phyloP scores from a whole-genome alignment of 345 rosid species.

The Citropsis articulata region DNA sequence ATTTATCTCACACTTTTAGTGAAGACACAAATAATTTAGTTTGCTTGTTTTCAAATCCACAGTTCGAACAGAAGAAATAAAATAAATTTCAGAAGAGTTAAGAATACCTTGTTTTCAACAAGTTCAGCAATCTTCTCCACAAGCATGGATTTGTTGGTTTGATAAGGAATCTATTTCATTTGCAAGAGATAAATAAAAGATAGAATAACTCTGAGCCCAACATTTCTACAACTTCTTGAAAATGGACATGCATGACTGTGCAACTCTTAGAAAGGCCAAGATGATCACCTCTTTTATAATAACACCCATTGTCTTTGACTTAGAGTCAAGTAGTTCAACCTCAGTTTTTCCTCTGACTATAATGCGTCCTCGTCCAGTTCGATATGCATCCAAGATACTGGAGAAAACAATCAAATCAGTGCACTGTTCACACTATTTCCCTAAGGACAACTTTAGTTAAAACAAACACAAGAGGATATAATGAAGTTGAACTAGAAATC shows the following conservation, averaged over 20 bases:
- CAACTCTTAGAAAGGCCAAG: conserved; percentile 8
- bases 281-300: conserved; percentile 78
- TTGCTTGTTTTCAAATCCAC: no score
- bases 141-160: conserved; percentile 83
- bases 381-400: conserved; percentile 91
- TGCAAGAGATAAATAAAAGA: conserved; percentile 8
- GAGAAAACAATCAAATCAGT: conserved; percentile 24
- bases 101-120: conserved; percentile 79
- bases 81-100: neutral
- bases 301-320: conserved; percentile 68
- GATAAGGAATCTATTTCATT: conserved; percentile 81
- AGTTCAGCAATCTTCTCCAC: conserved; percentile 98
- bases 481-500: neutral
- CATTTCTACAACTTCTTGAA: neutral
- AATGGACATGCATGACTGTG: conserved; percentile 12
- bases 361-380: conserved; percentile 84
- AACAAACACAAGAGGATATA: neutral
- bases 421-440: neutral
- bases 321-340: conserved; percentile 75
- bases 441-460: neutral
- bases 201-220: neutral
- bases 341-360: conserved; percentile 84
- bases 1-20: neutral
- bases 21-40: neutral
- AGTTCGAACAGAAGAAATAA: neutral